phyloP scores from a whole-genome alignment of 1,284 basidiomycete genomes.

The Austroboletus rostrupii region DNA sequence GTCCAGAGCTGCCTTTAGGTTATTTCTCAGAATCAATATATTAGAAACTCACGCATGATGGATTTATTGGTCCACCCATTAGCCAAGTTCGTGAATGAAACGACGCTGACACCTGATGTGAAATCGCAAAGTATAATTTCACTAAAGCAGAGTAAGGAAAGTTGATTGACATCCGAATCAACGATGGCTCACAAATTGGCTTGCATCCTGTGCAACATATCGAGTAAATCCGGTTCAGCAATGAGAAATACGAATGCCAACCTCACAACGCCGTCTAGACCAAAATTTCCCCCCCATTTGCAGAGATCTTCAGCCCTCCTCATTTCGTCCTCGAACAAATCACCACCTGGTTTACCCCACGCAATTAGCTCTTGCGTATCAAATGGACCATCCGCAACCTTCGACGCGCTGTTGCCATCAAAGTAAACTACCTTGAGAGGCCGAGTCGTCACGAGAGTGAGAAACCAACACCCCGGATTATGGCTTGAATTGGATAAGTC shows the following conservation, averaged over 20 bases:
- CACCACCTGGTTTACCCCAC: conserved; percentile 30
- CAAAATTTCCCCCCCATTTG: conserved; percentile 32
- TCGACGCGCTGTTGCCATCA: conserved; percentile 41
- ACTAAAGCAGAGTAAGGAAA: conserved; percentile 23
- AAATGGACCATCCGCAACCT: conserved; percentile 22
- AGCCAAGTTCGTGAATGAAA: too few relatives aligned
- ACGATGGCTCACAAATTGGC: conserved; percentile 47
- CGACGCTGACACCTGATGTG: conserved; percentile 35
- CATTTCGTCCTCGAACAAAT: conserved; percentile 21
- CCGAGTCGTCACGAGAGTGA: conserved; percentile 35
- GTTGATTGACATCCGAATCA: too few relatives aligned
- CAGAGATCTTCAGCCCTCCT: conserved; percentile 33
- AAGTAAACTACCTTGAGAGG: conserved; percentile 42
- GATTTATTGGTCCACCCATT: too few relatives aligned
- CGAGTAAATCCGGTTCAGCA: too few relatives aligned
- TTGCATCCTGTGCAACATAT: conserved; percentile 41
- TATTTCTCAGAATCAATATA: too few relatives aligned
- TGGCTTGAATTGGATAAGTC: not conserved
- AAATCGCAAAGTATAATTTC: conserved; percentile 54
- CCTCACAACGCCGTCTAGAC: conserved; percentile 39
- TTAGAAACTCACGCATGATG: conserved; percentile 17
- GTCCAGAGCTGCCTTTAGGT: not conserved
- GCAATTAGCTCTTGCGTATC: conserved; percentile 43
- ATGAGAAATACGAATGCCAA: conserved; percentile 5
- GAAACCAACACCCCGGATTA: conserved; percentile 33